Percentiles rank a stretch among this genome's conserved stretches.
Conservation (phyloP, 371 early-diverging fungal species). For the Zancudomyces culisetae region DNA sequence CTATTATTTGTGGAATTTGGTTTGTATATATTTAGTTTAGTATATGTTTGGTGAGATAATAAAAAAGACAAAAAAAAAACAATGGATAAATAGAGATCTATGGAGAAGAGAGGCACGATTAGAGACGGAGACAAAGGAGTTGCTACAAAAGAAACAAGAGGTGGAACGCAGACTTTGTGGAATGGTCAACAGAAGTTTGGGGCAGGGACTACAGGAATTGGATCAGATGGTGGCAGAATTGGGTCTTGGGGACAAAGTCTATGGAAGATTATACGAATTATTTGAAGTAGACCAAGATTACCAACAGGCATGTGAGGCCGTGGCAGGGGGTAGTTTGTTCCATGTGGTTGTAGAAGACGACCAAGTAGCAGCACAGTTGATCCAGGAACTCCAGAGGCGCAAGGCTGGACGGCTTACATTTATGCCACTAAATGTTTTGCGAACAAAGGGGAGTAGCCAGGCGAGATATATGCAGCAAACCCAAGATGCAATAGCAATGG, state of each 20-base stretch:
- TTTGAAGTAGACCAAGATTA: conserved; percentile 72
- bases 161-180: conserved; percentile 49
- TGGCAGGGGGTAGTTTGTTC: conserved; percentile 78
- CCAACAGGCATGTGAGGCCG: conserved; percentile 72
- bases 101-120: conserved; percentile 84
- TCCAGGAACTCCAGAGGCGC: conserved; percentile 45
- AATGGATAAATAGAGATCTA: conserved; percentile 28
- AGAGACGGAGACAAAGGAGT: conserved; percentile 41
- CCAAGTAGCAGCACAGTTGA: conserved; percentile 57
- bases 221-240: conserved; percentile 36
- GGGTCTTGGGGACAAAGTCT: conserved; percentile 43
- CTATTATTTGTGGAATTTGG: too few species aligned
- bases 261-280: conserved; percentile 83
- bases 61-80: conserved; percentile 8
- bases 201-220: conserved; percentile 54
- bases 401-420: conserved; percentile 83
- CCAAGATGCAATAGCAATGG: conserved; percentile 65
- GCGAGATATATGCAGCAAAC: too few species aligned
- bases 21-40: too few species aligned
- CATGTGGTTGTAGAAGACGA: conserved; percentile 95
- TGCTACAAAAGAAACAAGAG: conserved; percentile 51
- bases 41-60: too few species aligned
- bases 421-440: conserved; percentile 86
- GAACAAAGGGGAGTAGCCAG: conserved; percentile 43
- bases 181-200: conserved; percentile 58